Base-by-base conservation (phyloP, 805 yeast species). In the Saccharomyces jurei region DNA sequence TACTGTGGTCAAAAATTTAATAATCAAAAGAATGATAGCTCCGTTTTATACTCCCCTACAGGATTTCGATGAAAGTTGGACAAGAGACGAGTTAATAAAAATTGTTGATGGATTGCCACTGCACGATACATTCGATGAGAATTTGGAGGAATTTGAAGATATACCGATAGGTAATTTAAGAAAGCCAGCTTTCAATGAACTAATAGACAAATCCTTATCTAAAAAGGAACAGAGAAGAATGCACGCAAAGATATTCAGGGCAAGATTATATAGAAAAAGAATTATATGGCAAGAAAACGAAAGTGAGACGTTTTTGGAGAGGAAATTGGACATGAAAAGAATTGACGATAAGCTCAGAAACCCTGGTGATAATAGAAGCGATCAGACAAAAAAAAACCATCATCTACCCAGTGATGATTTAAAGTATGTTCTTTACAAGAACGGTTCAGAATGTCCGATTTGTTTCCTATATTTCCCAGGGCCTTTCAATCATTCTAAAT, bases 31-130 rank as follows among this genome's bases (percentile, higher is more conserved):
- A 50, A 79, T 77, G 60, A 63, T 92, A 44, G 90, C 97, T 0
- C 98, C 99, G 1, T 92, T 94, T 68, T 94, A 81, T 68, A 85
- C 90, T 1, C 98, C 97, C 0, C 73, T 92, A 50, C 89, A 89
- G 63, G 96, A 89, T 64, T 86, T 78, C 64, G 85, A 87, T 54
- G 81, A 77, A 13, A 58, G 70, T 28, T 88, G 96, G 96, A 70
- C 82, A 2, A 89, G 85, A 60, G 79, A 79, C 2, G 87, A 88
- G 68, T 68, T 94, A 21, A 63, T 85, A 48, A 76, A 75, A 13
- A 68, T 78, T 36, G 67, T 86, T 21, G 73, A 72, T 48, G 79
- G 79, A 25, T 65, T 79, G 26, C 74, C 82, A 11, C 70, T 87
- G 50, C 91, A 86, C 71, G 79, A 83, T 2, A 70, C 79, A 0